Evolutionary conservation across 2,329 filamentous ascomycete species (phyloP).

Genomic region (Alternaria incomplexa): DNA sequence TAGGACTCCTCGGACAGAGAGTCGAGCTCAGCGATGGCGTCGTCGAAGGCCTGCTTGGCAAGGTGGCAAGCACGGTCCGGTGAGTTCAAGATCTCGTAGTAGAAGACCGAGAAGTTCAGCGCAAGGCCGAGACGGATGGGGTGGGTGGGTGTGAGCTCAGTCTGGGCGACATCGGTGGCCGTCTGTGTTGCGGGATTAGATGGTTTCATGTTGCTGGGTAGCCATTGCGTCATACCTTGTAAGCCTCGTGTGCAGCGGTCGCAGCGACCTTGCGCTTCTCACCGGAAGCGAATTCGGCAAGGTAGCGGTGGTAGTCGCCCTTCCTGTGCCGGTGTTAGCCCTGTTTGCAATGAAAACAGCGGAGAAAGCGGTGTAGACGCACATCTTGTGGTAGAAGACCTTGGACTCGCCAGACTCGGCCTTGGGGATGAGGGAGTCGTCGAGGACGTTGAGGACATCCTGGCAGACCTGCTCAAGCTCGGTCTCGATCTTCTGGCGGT

Average conservation of each 20-base stretch:
- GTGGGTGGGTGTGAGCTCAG: slow-evolving; percentile 95
- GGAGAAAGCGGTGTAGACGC: slow-evolving; percentile 50
- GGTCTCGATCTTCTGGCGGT: slow-evolving; percentile 97
- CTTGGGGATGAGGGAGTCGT: slow-evolving; percentile 92
- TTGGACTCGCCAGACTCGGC: slow-evolving; percentile 97
- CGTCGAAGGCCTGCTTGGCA: slow-evolving; percentile 98
- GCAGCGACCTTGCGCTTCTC: slow-evolving; percentile 91
- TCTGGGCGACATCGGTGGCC: slow-evolving; percentile 97
- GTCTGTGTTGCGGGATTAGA: slow-evolving; percentile 63
- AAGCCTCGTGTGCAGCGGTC: slow-evolving; percentile 88
- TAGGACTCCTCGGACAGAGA: slow-evolving; percentile 97
- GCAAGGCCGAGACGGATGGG: slow-evolving; percentile 97
- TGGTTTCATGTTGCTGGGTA: slow-evolving; percentile 18
- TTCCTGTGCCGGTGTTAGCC: slow-evolving; percentile 66
- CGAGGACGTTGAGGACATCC: slow-evolving; percentile 94
- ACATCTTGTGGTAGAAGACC: slow-evolving; percentile 99
- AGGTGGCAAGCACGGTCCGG: slow-evolving; percentile 97
- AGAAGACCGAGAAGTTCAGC: slow-evolving; percentile 99
- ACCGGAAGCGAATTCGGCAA: slow-evolving; percentile 89
- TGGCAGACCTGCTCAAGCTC: slow-evolving; percentile 98
- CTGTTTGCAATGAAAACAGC: slow-evolving; percentile 7
- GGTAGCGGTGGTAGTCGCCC: slow-evolving; percentile 95
- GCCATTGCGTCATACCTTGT: slow-evolving; percentile 75
- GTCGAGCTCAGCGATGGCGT: slow-evolving; percentile 98
- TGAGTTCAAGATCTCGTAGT: slow-evolving; percentile 99